These are phyloP conservation scores for Penicillium daleae DNA, from an alignment of 495 filamentous ascomycete species.

Conservation along the genomic window DNA sequence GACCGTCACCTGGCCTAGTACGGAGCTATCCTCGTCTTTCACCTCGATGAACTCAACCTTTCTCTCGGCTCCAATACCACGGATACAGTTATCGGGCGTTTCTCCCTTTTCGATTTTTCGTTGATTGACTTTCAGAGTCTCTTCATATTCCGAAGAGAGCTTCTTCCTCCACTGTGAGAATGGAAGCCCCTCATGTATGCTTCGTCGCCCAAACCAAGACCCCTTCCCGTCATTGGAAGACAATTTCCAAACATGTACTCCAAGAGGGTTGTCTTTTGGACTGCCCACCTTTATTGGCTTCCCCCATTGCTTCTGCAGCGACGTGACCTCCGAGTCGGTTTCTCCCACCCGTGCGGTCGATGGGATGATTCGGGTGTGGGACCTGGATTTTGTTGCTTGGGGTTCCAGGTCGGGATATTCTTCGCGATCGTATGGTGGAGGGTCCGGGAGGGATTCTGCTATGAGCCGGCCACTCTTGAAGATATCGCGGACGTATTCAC, in stretches of 20 bases:
- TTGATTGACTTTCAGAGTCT: conserved; percentile 59
- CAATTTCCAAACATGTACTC: conserved; percentile 79
- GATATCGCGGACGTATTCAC: conserved; percentile 59
- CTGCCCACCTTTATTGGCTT: conserved; percentile 73
- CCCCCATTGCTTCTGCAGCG: conserved; percentile 80
- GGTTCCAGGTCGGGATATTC: background rate
- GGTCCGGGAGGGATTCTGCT: conserved; percentile 75
- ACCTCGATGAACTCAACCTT: conserved; percentile 61
- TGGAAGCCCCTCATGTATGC: conserved; percentile 74
- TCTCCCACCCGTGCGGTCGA: conserved; percentile 58
- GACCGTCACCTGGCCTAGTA: conserved; percentile 54
- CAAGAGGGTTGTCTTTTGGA: conserved; percentile 73
- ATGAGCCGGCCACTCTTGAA: conserved; percentile 70
- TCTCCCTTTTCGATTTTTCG: conserved; percentile 51
- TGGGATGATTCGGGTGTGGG: conserved; percentile 44
- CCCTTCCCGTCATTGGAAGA: conserved; percentile 78
- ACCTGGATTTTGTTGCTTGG: conserved; percentile 32
- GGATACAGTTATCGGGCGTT: conserved; percentile 58
- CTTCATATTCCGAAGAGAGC: conserved; percentile 54
- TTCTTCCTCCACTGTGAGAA: conserved; percentile 68
- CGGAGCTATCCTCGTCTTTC: conserved; percentile 54
- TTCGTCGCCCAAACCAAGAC: conserved; percentile 86
- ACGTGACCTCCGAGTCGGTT: conserved; percentile 46
- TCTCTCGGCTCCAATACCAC: conserved; percentile 82
- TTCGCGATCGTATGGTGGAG: conserved; percentile 40